These are phyloP conservation scores for Dactylellina haptotyla DNA, from an alignment of 2,329 filamentous ascomycete species.

Conservation along the genomic window DNA sequence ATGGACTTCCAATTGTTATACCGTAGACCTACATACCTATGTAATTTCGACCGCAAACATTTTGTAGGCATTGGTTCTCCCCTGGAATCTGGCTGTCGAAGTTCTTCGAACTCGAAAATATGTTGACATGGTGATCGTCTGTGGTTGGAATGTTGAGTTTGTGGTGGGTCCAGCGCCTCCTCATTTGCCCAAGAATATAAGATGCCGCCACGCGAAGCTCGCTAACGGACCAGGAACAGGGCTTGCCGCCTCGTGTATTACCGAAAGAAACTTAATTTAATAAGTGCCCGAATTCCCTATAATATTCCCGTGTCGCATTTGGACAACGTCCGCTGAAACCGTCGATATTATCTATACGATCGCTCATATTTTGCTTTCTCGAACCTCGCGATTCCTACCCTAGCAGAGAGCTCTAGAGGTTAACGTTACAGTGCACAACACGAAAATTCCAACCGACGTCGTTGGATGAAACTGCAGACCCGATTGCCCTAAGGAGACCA, in stretches of 20 bases:
- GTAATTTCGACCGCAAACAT: slow-evolving; percentile 52
- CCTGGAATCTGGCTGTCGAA: slow-evolving; percentile 25
- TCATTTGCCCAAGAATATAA: slow-evolving; percentile 48
- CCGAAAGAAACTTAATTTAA: slow-evolving; percentile 31
- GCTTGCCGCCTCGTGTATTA: slow-evolving; percentile 41
- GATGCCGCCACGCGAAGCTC: slow-evolving; percentile 54
- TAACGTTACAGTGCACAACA: slow-evolving; percentile 33
- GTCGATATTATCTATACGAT: slow-evolving; percentile 38
- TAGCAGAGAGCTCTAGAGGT: not conserved
- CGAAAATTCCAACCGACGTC: slow-evolving; percentile 42
- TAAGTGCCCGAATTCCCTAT: slow-evolving; percentile 44
- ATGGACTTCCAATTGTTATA: slow-evolving; percentile 1
- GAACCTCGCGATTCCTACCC: slow-evolving; percentile 2
- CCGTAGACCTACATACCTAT: slow-evolving; percentile 44
- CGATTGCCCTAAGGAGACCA: slow-evolving; percentile 10
- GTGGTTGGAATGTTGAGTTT: slow-evolving; percentile 38
- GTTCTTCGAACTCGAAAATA: slow-evolving; percentile 32
- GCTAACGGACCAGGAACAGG: slow-evolving; percentile 50
- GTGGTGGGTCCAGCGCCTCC: slow-evolving; percentile 36
- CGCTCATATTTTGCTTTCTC: slow-evolving; percentile 35
- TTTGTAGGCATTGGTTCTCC: slow-evolving; percentile 3
- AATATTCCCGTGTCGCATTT: slow-evolving; percentile 48
- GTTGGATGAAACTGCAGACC: slow-evolving; percentile 30
- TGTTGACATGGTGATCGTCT: slow-evolving; percentile 49
- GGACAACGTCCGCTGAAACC: slow-evolving; percentile 50